A percentile compares a stretch with the other conserved stretches of the same genome.
Conservation (phyloP, 768 basidiomycete species). For the Dioszegia crocea region DNA sequence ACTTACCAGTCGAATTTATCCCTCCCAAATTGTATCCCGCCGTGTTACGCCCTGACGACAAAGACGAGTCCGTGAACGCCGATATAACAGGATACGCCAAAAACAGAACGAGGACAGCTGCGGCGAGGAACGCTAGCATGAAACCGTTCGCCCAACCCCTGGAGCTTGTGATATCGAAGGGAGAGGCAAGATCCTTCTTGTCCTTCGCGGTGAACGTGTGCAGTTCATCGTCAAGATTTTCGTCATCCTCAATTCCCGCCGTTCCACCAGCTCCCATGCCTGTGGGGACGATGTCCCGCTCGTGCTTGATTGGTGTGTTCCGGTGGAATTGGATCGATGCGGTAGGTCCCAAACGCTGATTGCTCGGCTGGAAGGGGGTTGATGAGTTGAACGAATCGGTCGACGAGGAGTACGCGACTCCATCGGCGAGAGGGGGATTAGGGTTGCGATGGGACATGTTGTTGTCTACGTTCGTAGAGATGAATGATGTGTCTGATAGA, state of each 20-base stretch:
- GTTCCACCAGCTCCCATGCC: too few species aligned
- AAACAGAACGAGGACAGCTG: conserved; percentile 46
- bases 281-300: background rate
- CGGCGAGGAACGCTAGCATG: conserved; percentile 61
- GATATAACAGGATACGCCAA: conserved; percentile 38
- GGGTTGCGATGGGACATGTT: conserved; percentile 18
- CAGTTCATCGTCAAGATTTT: too few species aligned
- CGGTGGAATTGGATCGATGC: background rate
- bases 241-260: too few species aligned
- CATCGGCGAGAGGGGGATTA: background rate
- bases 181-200: conserved; percentile 55
- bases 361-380: too few species aligned
- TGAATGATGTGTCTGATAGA: too few species aligned
- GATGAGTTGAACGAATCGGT: background rate
- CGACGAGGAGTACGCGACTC: too few species aligned
- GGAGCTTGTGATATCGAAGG: conserved; percentile 61
- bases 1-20: conserved; percentile 57
- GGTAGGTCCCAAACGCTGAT: conserved; percentile 3
- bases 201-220: conserved; percentile 5
- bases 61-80: conserved; percentile 18
- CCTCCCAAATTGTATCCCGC: conserved; percentile 66
- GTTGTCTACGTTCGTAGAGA: too few species aligned
- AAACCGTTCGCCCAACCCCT: conserved; percentile 70
- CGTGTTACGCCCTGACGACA: conserved; percentile 5
- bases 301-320: background rate